A percentile compares a stretch with the other conserved stretches of the same genome.
Evolutionary conservation across 2,329 filamentous ascomycete genomes (phyloP).

Genomic region (Fusarium siculi): DNA sequence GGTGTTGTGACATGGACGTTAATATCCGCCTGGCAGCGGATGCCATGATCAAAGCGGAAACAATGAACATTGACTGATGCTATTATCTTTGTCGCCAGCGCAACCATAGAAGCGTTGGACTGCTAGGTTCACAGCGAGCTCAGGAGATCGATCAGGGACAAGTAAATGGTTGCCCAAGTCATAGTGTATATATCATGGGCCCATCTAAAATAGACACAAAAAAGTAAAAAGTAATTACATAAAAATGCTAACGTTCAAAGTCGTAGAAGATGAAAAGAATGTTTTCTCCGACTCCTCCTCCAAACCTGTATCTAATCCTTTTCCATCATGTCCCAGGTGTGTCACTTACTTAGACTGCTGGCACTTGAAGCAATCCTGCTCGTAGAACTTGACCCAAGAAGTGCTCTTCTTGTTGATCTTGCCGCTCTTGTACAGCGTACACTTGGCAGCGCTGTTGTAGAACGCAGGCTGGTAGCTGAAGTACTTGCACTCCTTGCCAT

Average conservation of each 20-base stretch:
- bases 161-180: conserved; percentile 28
- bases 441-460: conserved; percentile 14
- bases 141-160: conserved; percentile 5
- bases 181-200: conserved; percentile 25
- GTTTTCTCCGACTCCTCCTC: background rate
- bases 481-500: conserved; percentile 12
- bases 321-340: background rate
- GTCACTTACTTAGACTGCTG: background rate
- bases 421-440: conserved; percentile 25
- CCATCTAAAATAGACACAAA: conserved; percentile 10
- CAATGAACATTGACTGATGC: background rate
- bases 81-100: background rate
- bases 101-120: background rate
- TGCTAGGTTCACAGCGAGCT: background rate
- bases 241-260: conserved; percentile 24
- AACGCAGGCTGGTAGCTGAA: conserved; percentile 19
- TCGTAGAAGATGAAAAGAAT: conserved; percentile 23
- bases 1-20: background rate
- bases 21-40: background rate
- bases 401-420: background rate
- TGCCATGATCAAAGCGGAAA: background rate
- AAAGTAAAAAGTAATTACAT: conserved; percentile 25
- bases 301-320: background rate
- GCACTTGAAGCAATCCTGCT: conserved; percentile 30
- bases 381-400: conserved; percentile 25